Conservation (phyloP, 306 rosid genomes). For the Inga leiocalycina region DNA sequence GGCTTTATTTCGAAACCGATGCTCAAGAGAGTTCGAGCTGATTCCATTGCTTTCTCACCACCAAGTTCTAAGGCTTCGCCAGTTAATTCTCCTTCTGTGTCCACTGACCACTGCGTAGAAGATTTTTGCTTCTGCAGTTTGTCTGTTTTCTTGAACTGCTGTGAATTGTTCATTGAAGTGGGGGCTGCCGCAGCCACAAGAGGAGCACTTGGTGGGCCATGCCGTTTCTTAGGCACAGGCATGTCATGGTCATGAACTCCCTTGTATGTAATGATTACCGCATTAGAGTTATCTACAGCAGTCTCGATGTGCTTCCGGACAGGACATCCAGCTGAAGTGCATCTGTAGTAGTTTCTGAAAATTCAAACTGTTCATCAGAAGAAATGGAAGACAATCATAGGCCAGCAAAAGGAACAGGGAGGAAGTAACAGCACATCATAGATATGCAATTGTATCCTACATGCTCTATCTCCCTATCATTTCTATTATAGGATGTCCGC, state of each 20-base stretch:
- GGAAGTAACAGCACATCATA: neutral
- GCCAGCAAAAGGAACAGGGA: neutral
- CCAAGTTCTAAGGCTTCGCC: constrained; percentile 95
- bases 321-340: constrained; percentile 99
- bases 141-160: constrained; percentile 47
- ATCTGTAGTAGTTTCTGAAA: constrained; percentile 95
- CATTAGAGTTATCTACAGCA: constrained; percentile 60
- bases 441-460: constrained; percentile 13
- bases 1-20: constrained; percentile 99
- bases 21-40: constrained; percentile 96
- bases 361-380: constrained; percentile 34
- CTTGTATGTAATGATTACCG: constrained; percentile 74
- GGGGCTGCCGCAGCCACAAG: constrained; percentile 84
- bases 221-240: constrained; percentile 92
- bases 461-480: neutral
- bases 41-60: constrained; percentile 96
- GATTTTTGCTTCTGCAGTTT: constrained; percentile 35
- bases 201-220: constrained; percentile 75
- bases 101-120: constrained; percentile 79
- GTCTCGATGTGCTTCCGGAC: constrained; percentile 92
- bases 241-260: constrained; percentile 86
- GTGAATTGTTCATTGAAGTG: constrained; percentile 59
- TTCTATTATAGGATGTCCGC: neutral
- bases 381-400: constrained; percentile 11
- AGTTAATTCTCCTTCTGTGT: constrained; percentile 83